Conservation (phyloP, 2,329 filamentous ascomycete species). For the Chaetomium sp. region DNA sequence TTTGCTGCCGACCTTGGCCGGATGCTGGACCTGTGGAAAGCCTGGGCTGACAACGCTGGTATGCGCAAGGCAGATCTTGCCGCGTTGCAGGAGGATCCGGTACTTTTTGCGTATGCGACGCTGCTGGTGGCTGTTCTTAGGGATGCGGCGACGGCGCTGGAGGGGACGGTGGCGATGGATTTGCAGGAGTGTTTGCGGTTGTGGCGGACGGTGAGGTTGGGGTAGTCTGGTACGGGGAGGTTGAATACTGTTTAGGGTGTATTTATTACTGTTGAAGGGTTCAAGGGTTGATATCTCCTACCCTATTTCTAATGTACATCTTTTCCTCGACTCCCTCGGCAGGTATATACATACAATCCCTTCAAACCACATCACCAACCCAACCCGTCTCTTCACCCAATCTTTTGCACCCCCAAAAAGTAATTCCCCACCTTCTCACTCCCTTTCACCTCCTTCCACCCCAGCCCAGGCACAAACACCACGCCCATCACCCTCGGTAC, state of each 20-base stretch:
- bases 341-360: neutral
- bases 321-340: neutral
- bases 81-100: constrained; percentile 32
- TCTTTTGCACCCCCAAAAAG: constrained; percentile 74
- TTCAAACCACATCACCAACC: neutral
- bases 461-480: constrained; percentile 81
- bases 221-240: constrained; percentile 26
- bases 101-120: constrained; percentile 42
- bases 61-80: constrained; percentile 42
- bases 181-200: constrained; percentile 49
- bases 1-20: constrained; percentile 36
- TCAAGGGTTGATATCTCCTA: neutral
- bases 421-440: constrained; percentile 91
- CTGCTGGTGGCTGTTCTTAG: constrained; percentile 43
- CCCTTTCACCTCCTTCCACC: constrained; percentile 77
- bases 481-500: constrained; percentile 65
- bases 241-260: neutral
- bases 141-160: constrained; percentile 38
- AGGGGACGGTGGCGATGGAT: constrained; percentile 45
- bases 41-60: constrained; percentile 49
- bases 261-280: too few relatives aligned
- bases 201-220: constrained; percentile 48
- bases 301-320: neutral
- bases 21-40: constrained; percentile 47
- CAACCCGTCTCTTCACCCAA: neutral